Evolutionary conservation across 2,329 filamentous ascomycete species (phyloP).

Genomic region (Aspergillus niger): DNA sequence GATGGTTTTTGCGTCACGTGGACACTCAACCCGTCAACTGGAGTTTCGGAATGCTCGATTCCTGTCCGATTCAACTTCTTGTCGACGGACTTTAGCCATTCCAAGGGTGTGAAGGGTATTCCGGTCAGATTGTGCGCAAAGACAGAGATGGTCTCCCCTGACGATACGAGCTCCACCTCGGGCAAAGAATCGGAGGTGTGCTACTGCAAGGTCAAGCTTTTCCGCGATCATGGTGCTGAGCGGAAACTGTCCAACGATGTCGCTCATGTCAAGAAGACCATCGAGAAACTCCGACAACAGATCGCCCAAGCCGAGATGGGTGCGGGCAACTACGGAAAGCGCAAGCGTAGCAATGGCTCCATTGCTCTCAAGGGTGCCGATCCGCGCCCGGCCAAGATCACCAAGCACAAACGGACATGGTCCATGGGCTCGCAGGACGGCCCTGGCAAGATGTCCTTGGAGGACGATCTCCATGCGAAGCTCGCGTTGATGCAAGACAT

Average conservation of each 20-base stretch:
- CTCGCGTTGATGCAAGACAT: constrained; percentile 48
- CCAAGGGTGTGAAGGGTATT: constrained; percentile 97
- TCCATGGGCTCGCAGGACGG: constrained; percentile 75
- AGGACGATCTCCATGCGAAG: constrained; percentile 50
- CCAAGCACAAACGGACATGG: constrained; percentile 92
- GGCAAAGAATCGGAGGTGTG: constrained; percentile 68
- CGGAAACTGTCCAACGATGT: constrained; percentile 93
- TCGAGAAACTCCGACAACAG: constrained; percentile 94
- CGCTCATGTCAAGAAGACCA: constrained; percentile 91
- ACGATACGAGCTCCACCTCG: constrained; percentile 47
- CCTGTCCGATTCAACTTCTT: constrained; percentile 97
- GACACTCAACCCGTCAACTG: constrained; percentile 69
- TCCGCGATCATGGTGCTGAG: constrained; percentile 93
- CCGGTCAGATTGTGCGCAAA: constrained; percentile 91
- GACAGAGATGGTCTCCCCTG: constrained; percentile 67
- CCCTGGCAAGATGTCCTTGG: constrained; percentile 43
- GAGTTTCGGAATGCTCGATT: constrained; percentile 74
- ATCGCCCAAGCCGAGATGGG: constrained; percentile 72
- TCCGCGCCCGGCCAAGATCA: constrained; percentile 74
- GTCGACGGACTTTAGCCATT: constrained; percentile 97
- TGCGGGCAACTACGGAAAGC: constrained; percentile 61
- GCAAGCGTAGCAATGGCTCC: constrained; percentile 60
- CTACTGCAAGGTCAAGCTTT: constrained; percentile 96
- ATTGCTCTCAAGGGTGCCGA: constrained; percentile 48
- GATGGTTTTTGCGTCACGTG: constrained; percentile 92